Evolutionary conservation across 257 asterid species (phyloP), one percentile per base, ranked within the genome.

Genomic region (Plantago ovata): DNA sequence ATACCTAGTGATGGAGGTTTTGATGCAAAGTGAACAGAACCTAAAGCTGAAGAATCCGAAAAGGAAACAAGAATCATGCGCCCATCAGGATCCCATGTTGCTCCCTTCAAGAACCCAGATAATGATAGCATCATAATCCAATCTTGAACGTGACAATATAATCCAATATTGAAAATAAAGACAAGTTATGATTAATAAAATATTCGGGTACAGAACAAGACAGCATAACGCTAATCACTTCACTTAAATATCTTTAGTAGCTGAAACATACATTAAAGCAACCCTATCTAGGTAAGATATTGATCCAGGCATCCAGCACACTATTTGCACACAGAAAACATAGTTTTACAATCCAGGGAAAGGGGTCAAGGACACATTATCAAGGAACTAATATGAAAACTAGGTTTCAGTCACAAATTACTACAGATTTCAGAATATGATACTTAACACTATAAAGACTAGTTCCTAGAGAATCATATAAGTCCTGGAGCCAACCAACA

Each of bases 1-100:
- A 63, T 79, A 87, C 96, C 95, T 63, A 93, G 87, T 13, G 96
- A 86, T 48, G 98, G 97, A 68, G 98, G 95, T 72, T 81, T 85
- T 51, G 97, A 80, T 65, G 96, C 78, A 77, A 89, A 93, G 81
- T 93, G 97, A 72, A 93, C 72, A 58, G 97, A 89, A 61, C 91
- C 95, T 76, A 89, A 82, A 41, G 89, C 70, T 58, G 95, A 75
- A 49, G 86, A 87, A 65, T 81, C 85, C 38, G 85, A 77, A 65
- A 84, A 82, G 13, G 89, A 77, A 58, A 84, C 71, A 62, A 84
- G 87, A 67, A 89, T 75, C 93, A 81, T 93, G 53, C 84, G 88
- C 38, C 95, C 95, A 74, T 85, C 87, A 50, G 95, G 97, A 77
- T 92, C 97, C 98, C 98, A 92, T 15, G 84, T 77, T 69, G 97